Evolutionary conservation across 768 basidiomycete genomes (phyloP).

Genomic region (Leccinum uliginosum): DNA sequence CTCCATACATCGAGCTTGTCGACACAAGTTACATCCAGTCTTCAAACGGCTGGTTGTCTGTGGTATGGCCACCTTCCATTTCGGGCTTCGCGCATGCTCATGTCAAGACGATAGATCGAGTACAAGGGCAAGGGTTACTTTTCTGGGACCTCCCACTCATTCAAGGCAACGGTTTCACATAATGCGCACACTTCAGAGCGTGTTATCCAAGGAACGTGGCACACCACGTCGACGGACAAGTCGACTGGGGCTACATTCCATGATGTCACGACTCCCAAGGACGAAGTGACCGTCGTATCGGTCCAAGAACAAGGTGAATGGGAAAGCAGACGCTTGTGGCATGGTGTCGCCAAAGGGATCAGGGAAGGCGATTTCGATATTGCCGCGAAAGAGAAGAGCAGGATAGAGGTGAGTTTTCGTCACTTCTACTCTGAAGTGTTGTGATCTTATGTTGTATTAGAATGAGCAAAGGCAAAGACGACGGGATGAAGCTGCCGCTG

Average conservation of each 20-base stretch:
- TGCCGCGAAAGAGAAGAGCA: slow-evolving; percentile 84
- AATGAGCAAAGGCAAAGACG: slow-evolving; percentile 90
- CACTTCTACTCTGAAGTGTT: not conserved
- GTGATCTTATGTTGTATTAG: slow-evolving; percentile 36
- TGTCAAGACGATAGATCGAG: slow-evolving; percentile 56
- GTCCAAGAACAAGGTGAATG: slow-evolving; percentile 68
- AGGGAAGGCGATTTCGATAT: slow-evolving; percentile 85
- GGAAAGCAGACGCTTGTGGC: slow-evolving; percentile 87
- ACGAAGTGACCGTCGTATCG: slow-evolving; percentile 65
- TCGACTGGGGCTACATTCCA: slow-evolving; percentile 58
- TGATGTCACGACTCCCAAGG: slow-evolving; percentile 68
- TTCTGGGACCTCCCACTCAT: slow-evolving; percentile 86
- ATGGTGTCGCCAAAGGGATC: slow-evolving; percentile 85
- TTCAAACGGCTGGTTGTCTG: slow-evolving; percentile 55
- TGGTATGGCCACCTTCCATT: slow-evolving; percentile 30
- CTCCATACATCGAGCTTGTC: slow-evolving; percentile 87
- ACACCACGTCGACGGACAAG: slow-evolving; percentile 53
- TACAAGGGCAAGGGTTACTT: slow-evolving; percentile 98
- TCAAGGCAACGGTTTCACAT: slow-evolving; percentile 75
- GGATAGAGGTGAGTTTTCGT: slow-evolving; percentile 69
- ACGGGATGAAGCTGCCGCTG: slow-evolving; percentile 74
- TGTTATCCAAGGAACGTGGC: slow-evolving; percentile 79
- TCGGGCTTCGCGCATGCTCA: slow-evolving; percentile 25
- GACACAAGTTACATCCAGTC: slow-evolving; percentile 77
- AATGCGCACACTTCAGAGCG: slow-evolving; percentile 42